phyloP scores from a whole-genome alignment of 768 basidiomycete genomes.

The Punctularia strigosozonata region DNA sequence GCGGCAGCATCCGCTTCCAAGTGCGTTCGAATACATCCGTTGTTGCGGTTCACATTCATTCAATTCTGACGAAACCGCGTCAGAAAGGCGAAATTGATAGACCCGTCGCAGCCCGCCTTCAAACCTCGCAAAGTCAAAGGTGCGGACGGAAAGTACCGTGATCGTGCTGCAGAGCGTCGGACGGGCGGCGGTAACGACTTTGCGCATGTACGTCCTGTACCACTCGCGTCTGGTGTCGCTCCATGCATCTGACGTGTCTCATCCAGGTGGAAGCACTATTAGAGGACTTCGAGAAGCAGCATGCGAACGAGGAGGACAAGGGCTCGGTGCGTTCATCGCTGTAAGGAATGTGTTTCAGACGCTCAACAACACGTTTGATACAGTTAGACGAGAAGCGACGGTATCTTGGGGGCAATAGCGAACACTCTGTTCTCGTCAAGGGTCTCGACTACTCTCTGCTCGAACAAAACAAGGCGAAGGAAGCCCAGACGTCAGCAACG shows the following conservation, averaged over 20 bases:
- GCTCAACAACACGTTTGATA: too few species aligned
- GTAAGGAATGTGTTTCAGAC: too few species aligned
- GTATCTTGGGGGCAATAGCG: slow-evolving; percentile 76
- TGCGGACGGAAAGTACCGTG: slow-evolving; percentile 44
- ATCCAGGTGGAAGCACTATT: slow-evolving; percentile 65
- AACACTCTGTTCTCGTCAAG: slow-evolving; percentile 81
- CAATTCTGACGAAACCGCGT: background rate
- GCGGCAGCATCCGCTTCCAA: slow-evolving; percentile 10
- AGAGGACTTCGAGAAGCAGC: slow-evolving; percentile 68
- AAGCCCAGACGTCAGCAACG: slow-evolving; percentile 26
- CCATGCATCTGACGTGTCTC: background rate
- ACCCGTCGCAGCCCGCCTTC: slow-evolving; percentile 52
- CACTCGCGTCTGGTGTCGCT: background rate
- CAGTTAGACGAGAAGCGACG: slow-evolving; percentile 65
- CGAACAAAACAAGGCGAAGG: slow-evolving; percentile 70
- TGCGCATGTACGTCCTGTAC: slow-evolving; percentile 37
- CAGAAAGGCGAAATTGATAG: slow-evolving; percentile 37
- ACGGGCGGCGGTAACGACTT: slow-evolving; percentile 59
- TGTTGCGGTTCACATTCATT: background rate
- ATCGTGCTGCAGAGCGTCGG: slow-evolving; percentile 67
- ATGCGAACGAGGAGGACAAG: slow-evolving; percentile 45
- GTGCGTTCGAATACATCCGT: slow-evolving; percentile 6
- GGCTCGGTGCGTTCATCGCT: slow-evolving; percentile 38
- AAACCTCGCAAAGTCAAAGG: slow-evolving; percentile 70
- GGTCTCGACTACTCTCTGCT: slow-evolving; percentile 82